phyloP scores from a whole-genome alignment of 176 grass and related monocot genomes.

The Thinopyrum elongatum region DNA sequence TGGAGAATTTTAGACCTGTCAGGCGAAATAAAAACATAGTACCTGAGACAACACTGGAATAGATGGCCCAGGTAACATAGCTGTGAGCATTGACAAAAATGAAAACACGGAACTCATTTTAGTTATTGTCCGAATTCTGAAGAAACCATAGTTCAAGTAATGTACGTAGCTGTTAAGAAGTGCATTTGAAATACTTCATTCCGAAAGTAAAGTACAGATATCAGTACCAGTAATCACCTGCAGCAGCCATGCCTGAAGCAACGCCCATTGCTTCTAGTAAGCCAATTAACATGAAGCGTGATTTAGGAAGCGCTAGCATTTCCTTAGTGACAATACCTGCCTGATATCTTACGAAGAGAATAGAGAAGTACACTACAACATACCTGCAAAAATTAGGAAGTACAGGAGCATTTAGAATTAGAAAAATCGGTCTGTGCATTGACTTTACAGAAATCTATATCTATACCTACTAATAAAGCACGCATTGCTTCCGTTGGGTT shows the following conservation, averaged over 20 bases:
- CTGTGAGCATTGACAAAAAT: constrained; percentile 35
- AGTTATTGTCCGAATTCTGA: neutral
- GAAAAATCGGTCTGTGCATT: neutral
- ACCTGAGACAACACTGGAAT: constrained; percentile 97
- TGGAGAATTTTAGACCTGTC: neutral
- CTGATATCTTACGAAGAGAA: constrained; percentile 58
- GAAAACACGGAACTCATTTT: neutral
- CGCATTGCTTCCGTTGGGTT: too few species aligned
- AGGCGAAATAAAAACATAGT: constrained; percentile 12
- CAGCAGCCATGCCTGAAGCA: constrained; percentile 92
- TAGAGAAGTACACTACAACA: constrained; percentile 76
- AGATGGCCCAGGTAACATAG: constrained; percentile 80
- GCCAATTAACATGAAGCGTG: constrained; percentile 67
- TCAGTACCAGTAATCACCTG: constrained; percentile 37
- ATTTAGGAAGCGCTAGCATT: constrained; percentile 88
- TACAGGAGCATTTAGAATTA: neutral
- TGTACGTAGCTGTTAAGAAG: neutral
- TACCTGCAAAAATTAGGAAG: constrained; percentile 49
- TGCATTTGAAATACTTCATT: constrained; percentile 11
- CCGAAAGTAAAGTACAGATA: neutral
- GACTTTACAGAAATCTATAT: neutral
- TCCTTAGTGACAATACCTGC: constrained; percentile 69
- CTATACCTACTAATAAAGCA: too few species aligned
- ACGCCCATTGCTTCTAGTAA: constrained; percentile 76
- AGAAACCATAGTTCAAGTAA: constrained; percentile 9